A percentile compares a stretch with the other conserved stretches of the same genome.
phyloP scores from a whole-genome alignment of 257 asterid genomes.

The Plantago ovata region DNA sequence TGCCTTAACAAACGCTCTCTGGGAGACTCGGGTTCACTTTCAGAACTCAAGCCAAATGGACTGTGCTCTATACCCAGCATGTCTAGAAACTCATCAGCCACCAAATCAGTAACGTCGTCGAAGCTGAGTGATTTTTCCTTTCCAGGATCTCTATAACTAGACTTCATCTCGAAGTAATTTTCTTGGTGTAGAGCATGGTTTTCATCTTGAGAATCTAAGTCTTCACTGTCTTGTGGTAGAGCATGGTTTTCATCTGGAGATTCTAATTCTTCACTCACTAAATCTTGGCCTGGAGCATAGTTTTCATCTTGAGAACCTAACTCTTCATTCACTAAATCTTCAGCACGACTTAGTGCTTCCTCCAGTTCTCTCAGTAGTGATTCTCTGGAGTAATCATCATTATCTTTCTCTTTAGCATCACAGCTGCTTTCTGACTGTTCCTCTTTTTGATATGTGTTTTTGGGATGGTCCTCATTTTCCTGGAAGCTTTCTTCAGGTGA shows the following conservation, averaged over 20 bases:
- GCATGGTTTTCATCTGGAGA: conserved; percentile 46
- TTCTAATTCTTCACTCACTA: conserved; percentile 27
- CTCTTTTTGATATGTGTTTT: no score
- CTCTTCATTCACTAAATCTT: conserved; percentile 48
- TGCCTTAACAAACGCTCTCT: conserved; percentile 77
- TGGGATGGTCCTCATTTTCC: no score
- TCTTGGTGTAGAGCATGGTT: conserved; percentile 32
- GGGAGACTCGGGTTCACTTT: conserved; percentile 93
- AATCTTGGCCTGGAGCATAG: conserved; percentile 29
- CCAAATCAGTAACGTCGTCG: conserved; percentile 55
- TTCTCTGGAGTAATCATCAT: conserved; percentile 37
- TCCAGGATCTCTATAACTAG: conserved; percentile 23
- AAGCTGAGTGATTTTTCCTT: conserved; percentile 53
- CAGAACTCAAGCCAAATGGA: conserved; percentile 72
- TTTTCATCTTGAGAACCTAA: conserved; percentile 49
- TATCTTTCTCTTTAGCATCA: conserved; percentile 27
- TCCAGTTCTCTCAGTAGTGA: conserved; percentile 60
- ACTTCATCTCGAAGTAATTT: conserved; percentile 33
- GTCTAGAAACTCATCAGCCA: conserved; percentile 78
- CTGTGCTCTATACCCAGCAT: conserved; percentile 76
- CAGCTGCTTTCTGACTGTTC: neutral
- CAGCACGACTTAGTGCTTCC: conserved; percentile 44
- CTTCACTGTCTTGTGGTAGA: conserved; percentile 22
- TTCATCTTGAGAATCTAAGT: conserved; percentile 48
- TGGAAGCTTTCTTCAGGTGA: neutral